phyloP scores from a whole-genome alignment of 441 rosid species.

The Euphorbia corollata region DNA sequence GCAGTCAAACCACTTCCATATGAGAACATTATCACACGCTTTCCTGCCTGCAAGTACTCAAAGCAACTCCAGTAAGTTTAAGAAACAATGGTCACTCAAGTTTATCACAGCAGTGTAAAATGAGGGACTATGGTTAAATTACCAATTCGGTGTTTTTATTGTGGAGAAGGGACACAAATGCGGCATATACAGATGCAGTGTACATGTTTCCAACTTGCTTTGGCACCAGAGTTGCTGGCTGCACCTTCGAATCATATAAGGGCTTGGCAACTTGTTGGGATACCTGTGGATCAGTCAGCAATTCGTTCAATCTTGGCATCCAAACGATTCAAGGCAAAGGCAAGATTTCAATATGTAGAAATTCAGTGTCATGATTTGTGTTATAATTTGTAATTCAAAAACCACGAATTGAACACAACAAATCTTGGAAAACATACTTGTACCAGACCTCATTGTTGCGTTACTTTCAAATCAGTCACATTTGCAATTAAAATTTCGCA shows the following conservation, averaged over 20 bases:
- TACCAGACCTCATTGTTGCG: neutral
- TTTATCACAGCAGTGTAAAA: neutral
- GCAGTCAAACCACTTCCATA: constrained; percentile 92
- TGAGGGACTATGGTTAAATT: constrained; percentile 19
- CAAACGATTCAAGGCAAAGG: constrained; percentile 6
- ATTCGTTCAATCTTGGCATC: constrained; percentile 12
- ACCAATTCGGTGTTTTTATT: constrained; percentile 67
- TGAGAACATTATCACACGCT: constrained; percentile 77
- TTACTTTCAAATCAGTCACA: neutral
- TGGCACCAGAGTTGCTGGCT: constrained; percentile 78
- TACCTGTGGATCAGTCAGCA: constrained; percentile 36
- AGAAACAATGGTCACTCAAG: neutral
- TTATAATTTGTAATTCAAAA: neutral
- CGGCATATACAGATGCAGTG: constrained; percentile 93
- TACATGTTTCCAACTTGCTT: constrained; percentile 99
- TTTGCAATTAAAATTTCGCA: neutral
- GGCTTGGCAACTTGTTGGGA: constrained; percentile 90
- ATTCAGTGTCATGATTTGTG: neutral
- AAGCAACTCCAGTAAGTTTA: too few species aligned
- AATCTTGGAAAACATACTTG: neutral
- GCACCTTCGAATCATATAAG: constrained; percentile 70
- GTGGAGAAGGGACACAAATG: constrained; percentile 86
- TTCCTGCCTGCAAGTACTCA: constrained; percentile 49
- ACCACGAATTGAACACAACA: neutral
- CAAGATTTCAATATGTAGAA: neutral